Evolutionary conservation across 345 rosid species (phyloP).

Genomic region (Crucihimalaya himalaica): DNA sequence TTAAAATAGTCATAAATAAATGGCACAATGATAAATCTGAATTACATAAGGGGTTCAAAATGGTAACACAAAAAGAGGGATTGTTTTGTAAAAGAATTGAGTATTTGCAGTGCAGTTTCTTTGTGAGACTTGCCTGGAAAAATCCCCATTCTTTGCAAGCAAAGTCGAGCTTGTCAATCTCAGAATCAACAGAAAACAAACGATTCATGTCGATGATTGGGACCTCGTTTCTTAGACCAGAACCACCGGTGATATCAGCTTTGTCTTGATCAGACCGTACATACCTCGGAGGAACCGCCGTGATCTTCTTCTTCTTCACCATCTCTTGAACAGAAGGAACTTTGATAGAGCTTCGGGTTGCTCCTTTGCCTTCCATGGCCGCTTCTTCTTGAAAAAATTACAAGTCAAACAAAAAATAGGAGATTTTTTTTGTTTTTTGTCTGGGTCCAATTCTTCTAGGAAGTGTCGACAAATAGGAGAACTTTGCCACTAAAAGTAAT

Average conservation of each 20-base stretch:
- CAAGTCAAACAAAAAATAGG: too few species aligned
- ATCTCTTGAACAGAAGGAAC: slow-evolving; percentile 38
- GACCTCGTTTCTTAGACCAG: not conserved
- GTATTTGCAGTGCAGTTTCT: not conserved
- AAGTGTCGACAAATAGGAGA: too few species aligned
- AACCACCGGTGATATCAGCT: not conserved
- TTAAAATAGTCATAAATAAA: not conserved
- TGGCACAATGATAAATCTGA: not conserved
- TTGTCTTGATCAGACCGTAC: slow-evolving; percentile 19
- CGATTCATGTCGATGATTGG: slow-evolving; percentile 26
- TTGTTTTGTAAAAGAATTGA: not conserved
- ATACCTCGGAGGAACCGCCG: slow-evolving; percentile 27
- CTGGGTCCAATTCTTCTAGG: too few species aligned
- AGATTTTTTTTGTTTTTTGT: too few species aligned
- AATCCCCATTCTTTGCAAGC: slow-evolving; percentile 72
- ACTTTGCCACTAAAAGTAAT: too few species aligned
- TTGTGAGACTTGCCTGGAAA: slow-evolving; percentile 16
- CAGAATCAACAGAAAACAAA: slow-evolving; percentile 28
- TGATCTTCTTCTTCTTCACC: slow-evolving; percentile 20
- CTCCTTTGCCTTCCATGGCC: slow-evolving; percentile 15
- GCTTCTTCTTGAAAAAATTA: not conserved
- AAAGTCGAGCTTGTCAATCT: slow-evolving; percentile 43
- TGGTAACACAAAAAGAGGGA: not conserved
- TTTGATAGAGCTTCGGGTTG: slow-evolving; percentile 16
- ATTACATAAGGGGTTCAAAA: not conserved